Evolutionary conservation across 306 rosid genomes (phyloP).

Genomic region (Quercus rubra): DNA sequence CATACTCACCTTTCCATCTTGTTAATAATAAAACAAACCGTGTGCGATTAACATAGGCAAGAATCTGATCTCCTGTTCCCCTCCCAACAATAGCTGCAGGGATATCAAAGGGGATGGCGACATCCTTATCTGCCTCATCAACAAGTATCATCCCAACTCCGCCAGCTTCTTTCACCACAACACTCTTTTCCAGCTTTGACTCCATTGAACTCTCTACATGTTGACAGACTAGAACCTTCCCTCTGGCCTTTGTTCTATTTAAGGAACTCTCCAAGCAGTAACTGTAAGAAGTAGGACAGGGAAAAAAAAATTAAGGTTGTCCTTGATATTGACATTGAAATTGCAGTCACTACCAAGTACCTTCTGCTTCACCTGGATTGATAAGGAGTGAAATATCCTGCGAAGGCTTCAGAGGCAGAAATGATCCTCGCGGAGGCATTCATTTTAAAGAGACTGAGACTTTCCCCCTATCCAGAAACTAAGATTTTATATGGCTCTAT

Average conservation of each 20-base stretch:
- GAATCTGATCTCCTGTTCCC: slow-evolving; percentile 38
- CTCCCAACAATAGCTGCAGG: slow-evolving; percentile 68
- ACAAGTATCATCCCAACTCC: slow-evolving; percentile 77
- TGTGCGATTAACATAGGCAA: slow-evolving; percentile 49
- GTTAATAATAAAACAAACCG: slow-evolving; percentile 37
- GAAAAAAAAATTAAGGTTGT: slow-evolving; percentile 25
- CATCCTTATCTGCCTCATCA: slow-evolving; percentile 49
- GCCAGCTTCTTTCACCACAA: slow-evolving; percentile 62
- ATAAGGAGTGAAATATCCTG: slow-evolving; percentile 80
- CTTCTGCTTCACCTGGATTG: slow-evolving; percentile 93
- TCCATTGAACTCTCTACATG: slow-evolving; percentile 57
- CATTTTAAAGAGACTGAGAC: slow-evolving; percentile 61
- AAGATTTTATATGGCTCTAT: slow-evolving; percentile 14
- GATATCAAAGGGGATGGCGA: slow-evolving; percentile 64
- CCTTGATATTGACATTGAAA: slow-evolving; percentile 18
- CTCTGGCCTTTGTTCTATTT: slow-evolving; percentile 60
- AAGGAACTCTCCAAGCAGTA: slow-evolving; percentile 74
- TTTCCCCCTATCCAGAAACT: slow-evolving; percentile 51
- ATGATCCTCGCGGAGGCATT: slow-evolving; percentile 50
- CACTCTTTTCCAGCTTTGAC: slow-evolving; percentile 65
- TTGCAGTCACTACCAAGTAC: slow-evolving; percentile 45
- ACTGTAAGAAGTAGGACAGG: slow-evolving; percentile 37
- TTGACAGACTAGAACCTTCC: slow-evolving; percentile 77
- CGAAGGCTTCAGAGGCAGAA: slow-evolving; percentile 65
- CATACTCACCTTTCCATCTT: slow-evolving; percentile 7